Percentiles rank a stretch among this genome's conserved stretches.
These are phyloP conservation scores for Globisporangium viniferum DNA, from an alignment of 352 stramenopile genomes.

Conservation along the genomic window DNA sequence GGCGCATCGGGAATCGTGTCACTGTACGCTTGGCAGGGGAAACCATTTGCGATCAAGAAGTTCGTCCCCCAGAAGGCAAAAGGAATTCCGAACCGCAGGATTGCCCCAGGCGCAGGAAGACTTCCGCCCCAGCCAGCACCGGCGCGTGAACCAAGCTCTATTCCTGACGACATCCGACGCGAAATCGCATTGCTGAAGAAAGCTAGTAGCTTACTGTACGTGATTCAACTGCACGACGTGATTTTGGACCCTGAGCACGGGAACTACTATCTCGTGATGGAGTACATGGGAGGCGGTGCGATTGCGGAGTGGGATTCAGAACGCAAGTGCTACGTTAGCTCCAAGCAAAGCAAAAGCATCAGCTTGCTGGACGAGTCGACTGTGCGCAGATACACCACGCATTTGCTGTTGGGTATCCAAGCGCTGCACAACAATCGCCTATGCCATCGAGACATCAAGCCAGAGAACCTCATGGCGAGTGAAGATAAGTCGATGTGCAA, in stretches of 20 bases:
- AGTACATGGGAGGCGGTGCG: conserved; percentile 80
- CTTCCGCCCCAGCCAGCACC: not conserved
- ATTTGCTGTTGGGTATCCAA: conserved; percentile 65
- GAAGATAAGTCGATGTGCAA: conserved; percentile 63
- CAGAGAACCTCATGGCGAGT: conserved; percentile 73
- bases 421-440: conserved; percentile 72
- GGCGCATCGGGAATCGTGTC: conserved; percentile 68
- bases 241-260: conserved; percentile 59
- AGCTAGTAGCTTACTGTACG: conserved; percentile 55
- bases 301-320: conserved; percentile 76
- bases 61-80: conserved; percentile 57
- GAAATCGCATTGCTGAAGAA: conserved; percentile 82
- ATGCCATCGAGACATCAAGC: conserved; percentile 86
- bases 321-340: conserved; percentile 58
- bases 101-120: conserved; percentile 18
- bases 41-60: conserved; percentile 69
- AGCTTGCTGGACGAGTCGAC: conserved; percentile 42
- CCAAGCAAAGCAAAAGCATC: conserved; percentile 36
- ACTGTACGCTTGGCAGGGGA: conserved; percentile 67
- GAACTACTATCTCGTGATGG: conserved; percentile 79
- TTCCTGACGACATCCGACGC: conserved; percentile 60
- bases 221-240: conserved; percentile 71
- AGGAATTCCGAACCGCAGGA: conserved; percentile 44
- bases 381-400: conserved; percentile 50
- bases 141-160: not conserved